A percentile compares a stretch with the other conserved stretches of the same genome.
Conservation (phyloP, 192 early-diverging fungal genomes). For the Dispira simplex region DNA sequence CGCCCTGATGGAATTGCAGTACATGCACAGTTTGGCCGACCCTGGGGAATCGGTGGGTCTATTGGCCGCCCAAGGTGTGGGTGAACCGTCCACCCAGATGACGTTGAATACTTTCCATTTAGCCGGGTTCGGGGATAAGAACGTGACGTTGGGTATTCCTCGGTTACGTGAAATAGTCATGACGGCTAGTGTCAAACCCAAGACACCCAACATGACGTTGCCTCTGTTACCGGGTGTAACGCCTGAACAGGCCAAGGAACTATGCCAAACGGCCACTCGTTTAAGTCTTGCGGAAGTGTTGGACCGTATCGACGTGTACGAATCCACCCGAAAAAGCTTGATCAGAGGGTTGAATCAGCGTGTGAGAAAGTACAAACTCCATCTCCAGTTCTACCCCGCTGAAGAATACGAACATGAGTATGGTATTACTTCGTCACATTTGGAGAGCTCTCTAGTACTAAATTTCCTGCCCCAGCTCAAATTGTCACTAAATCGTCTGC, state of each 20-base stretch:
- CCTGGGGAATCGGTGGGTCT: conserved; percentile 97
- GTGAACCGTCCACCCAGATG: conserved; percentile 99
- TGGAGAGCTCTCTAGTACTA: conserved; percentile 57
- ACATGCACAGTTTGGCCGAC: conserved; percentile 84
- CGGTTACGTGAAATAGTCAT: conserved; percentile 99
- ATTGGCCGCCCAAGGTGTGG: conserved; percentile 92
- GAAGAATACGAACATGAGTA: conserved; percentile 66
- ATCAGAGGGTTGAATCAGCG: conserved; percentile 19
- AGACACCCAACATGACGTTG: conserved; percentile 90
- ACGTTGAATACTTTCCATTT: conserved; percentile 99
- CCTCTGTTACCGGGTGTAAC: conserved; percentile 50
- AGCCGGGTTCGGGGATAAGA: conserved; percentile 90
- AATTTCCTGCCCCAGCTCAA: conserved; percentile 54
- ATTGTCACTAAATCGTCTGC: conserved; percentile 11
- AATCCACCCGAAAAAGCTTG: conserved; percentile 43
- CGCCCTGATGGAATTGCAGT: conserved; percentile 87
- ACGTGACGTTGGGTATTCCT: conserved; percentile 99
- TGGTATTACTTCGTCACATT: conserved; percentile 41
- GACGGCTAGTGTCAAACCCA: conserved; percentile 81
- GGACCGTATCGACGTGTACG: conserved; percentile 71
- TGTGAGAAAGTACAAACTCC: conserved; percentile 62
- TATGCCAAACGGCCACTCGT: conserved; percentile 56
- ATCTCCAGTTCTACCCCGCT: conserved; percentile 71
- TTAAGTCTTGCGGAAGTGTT: conserved; percentile 73
- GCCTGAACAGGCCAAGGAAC: conserved; percentile 40